Conservation (phyloP, 2,329 filamentous ascomycete genomes). For the Penicillium sp. region DNA sequence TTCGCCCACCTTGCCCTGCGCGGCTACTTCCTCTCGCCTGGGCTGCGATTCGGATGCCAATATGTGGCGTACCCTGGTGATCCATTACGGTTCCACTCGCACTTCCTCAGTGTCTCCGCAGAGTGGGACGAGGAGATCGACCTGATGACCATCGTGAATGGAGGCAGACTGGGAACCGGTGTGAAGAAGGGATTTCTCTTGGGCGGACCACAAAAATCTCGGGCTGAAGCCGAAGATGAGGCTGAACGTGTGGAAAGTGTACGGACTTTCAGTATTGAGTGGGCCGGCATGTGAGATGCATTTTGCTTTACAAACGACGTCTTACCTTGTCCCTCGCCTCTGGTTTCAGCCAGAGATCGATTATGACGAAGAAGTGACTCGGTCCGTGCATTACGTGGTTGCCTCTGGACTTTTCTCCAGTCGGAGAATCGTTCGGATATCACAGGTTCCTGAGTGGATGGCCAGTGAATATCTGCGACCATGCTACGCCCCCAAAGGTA, state of each 20-base stretch:
- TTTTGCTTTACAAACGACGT: too few relatives aligned
- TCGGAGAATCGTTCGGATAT: too few relatives aligned
- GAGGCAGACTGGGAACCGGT: slow-evolving; percentile 85
- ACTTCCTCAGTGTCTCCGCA: slow-evolving; percentile 84
- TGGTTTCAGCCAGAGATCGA: too few relatives aligned
- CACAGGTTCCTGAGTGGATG: too few relatives aligned
- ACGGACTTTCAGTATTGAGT: slow-evolving; percentile 84
- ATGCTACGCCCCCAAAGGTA: too few relatives aligned
- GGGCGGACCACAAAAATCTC: slow-evolving; percentile 64
- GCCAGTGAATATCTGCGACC: too few relatives aligned
- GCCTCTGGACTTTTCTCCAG: too few relatives aligned
- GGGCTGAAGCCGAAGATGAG: slow-evolving; percentile 41
- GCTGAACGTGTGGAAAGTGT: slow-evolving; percentile 47
- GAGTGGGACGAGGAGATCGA: slow-evolving; percentile 88
- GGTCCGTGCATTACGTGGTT: too few relatives aligned
- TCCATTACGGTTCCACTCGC: slow-evolving; percentile 90
- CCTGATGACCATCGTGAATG: slow-evolving; percentile 81
- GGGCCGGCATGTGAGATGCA: slow-evolving; percentile 91
- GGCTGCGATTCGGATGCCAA: slow-evolving; percentile 89
- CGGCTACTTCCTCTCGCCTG: slow-evolving; percentile 88
- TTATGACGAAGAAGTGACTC: too few relatives aligned
- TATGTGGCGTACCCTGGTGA: slow-evolving; percentile 97
- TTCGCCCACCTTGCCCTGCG: slow-evolving; percentile 78
- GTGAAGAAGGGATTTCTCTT: slow-evolving; percentile 96
- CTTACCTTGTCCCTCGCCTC: too few relatives aligned